Evolutionary conservation across 2,329 filamentous ascomycete species (phyloP).

Genomic region (Hypoxylon sp.): DNA sequence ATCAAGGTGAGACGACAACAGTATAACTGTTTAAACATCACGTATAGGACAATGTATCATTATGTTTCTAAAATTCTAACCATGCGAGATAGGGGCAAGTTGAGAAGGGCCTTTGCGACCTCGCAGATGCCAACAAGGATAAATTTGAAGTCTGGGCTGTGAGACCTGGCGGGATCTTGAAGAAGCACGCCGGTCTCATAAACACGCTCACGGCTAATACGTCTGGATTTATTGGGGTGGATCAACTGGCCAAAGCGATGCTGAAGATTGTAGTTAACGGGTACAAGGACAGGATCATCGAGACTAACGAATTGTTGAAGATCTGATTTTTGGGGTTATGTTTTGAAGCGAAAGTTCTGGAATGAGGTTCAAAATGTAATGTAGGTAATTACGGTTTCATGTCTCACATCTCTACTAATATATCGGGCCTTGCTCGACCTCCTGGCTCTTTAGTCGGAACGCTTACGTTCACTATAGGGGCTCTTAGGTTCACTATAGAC

Average conservation of each 20-base stretch:
- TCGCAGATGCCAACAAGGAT: constrained; percentile 55
- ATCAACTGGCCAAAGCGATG: constrained; percentile 57
- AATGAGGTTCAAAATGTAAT: background rate
- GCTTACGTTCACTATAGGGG: too few species aligned
- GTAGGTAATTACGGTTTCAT: too few species aligned
- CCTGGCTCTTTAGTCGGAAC: background rate
- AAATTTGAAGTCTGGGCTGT: constrained; percentile 57
- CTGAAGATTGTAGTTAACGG: constrained; percentile 58
- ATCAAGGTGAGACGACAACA: constrained; percentile 52
- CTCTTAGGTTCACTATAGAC: too few species aligned
- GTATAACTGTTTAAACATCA: background rate
- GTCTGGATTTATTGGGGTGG: constrained; percentile 54
- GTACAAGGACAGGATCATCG: constrained; percentile 33
- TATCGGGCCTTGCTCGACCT: background rate
- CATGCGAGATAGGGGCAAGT: constrained; percentile 53
- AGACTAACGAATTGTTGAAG: constrained; percentile 33
- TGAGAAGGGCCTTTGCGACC: constrained; percentile 58
- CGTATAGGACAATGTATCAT: too few species aligned
- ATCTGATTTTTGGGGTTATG: constrained; percentile 14
- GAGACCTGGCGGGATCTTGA: constrained; percentile 56
- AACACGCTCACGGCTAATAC: constrained; percentile 52
- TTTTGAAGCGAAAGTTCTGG: background rate
- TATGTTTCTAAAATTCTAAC: constrained; percentile 18
- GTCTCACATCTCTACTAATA: background rate
- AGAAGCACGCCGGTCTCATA: constrained; percentile 47